phyloP scores from a whole-genome alignment of 129 eudicot species.

The Heracleum sosnowskyi region DNA sequence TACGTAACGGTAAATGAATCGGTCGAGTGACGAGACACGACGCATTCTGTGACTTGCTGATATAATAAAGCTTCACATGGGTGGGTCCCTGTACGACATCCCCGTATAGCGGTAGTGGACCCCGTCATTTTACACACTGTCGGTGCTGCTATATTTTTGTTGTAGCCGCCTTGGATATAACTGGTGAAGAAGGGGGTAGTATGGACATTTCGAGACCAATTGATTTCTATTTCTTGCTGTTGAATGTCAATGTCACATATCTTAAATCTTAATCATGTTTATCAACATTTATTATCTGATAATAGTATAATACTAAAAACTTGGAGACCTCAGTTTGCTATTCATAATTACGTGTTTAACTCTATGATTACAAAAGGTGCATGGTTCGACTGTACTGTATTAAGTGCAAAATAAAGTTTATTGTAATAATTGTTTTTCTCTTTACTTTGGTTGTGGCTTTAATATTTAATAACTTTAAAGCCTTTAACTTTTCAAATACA shows the following conservation, averaged over 20 bases:
- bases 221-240: too few species aligned
- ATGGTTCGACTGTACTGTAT: background rate
- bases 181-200: background rate
- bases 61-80: background rate
- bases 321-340: background rate
- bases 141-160: background rate
- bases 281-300: too few species aligned
- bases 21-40: background rate
- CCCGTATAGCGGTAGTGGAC: background rate
- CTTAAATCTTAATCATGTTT: too few species aligned
- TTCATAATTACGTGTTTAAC: background rate
- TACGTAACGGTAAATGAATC: too few species aligned
- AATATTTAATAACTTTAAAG: background rate
- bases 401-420: background rate
- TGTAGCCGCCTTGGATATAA: background rate
- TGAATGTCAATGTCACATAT: too few species aligned
- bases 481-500: too few species aligned
- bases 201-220: background rate
- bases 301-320: too few species aligned
- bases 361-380: background rate
- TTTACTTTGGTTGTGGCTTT: too few species aligned
- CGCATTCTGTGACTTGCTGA: background rate
- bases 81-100: background rate
- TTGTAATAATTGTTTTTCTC: background rate
- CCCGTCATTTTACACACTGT: background rate